Evolutionary conservation across 192 early-diverging fungal species (phyloP).

Genomic region (Mortierella alpina): DNA sequence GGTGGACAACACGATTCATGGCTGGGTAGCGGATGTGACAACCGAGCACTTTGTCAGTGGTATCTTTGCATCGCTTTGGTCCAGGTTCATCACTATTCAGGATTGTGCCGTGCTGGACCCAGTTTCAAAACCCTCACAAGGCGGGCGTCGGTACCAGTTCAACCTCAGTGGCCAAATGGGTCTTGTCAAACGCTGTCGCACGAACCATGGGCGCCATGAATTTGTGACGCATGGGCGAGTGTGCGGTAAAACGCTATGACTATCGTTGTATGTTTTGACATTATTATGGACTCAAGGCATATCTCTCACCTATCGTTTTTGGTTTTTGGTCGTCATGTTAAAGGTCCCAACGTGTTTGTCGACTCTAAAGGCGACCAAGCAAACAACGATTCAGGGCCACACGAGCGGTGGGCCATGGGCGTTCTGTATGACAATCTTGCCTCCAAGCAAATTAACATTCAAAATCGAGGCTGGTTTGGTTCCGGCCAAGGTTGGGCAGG

Average conservation of each 20-base stretch:
- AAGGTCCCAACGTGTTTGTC: constrained; percentile 45
- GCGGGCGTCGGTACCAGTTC: constrained; percentile 52
- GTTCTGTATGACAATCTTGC: constrained; percentile 45
- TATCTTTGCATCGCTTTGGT: constrained; percentile 36
- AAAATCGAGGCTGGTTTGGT: constrained; percentile 37
- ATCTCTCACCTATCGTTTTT: too few species aligned
- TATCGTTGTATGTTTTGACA: neutral
- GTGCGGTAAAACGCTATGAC: constrained; percentile 17
- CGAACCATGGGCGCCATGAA: constrained; percentile 44
- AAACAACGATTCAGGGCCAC: constrained; percentile 48
- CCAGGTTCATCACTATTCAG: constrained; percentile 42
- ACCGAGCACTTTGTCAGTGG: constrained; percentile 43
- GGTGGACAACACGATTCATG: constrained; percentile 25
- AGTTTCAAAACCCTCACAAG: constrained; percentile 39
- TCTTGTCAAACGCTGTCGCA: constrained; percentile 49
- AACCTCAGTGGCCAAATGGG: constrained; percentile 51
- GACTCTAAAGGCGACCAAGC: constrained; percentile 36
- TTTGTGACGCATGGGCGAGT: constrained; percentile 41
- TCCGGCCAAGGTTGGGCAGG: constrained; percentile 51
- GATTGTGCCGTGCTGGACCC: constrained; percentile 49
- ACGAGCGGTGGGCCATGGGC: constrained; percentile 51
- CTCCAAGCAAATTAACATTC: constrained; percentile 31
- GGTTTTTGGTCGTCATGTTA: too few species aligned
- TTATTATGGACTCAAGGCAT: too few species aligned
- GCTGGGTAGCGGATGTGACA: constrained; percentile 51